These are phyloP conservation scores for Ocimum tenuiflorum DNA, from an alignment of 257 asterid genomes.

Conservation along the genomic window DNA sequence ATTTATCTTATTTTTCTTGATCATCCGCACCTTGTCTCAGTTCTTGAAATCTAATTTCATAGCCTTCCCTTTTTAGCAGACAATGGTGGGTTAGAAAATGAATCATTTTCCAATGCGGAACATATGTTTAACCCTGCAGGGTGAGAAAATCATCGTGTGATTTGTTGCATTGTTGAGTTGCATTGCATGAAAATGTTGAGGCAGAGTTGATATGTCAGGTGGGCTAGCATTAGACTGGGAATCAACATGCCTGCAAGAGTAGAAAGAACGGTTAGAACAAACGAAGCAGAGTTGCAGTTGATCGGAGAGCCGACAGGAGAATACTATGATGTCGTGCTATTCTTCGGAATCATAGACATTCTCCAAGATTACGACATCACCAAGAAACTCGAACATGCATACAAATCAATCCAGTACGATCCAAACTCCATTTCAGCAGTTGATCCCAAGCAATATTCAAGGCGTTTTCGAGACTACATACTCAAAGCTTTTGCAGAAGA, in stretches of 20 bases:
- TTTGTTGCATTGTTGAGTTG: neutral
- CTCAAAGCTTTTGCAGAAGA: constrained; percentile 85
- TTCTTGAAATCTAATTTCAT: neutral
- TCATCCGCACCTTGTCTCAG: neutral
- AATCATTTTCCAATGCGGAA: constrained; percentile 58
- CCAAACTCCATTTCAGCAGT: constrained; percentile 93
- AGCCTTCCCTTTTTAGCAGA: constrained; percentile 27
- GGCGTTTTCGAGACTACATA: constrained; percentile 84
- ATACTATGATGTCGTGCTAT: constrained; percentile 72
- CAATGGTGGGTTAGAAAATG: constrained; percentile 47
- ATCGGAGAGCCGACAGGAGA: constrained; percentile 91
- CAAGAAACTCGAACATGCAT: constrained; percentile 90
- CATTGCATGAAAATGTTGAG: neutral
- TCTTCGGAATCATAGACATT: constrained; percentile 87
- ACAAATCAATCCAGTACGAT: constrained; percentile 85
- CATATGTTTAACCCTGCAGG: constrained; percentile 74
- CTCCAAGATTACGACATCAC: constrained; percentile 95
- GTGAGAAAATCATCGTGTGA: constrained; percentile 32
- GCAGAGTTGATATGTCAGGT: constrained; percentile 29
- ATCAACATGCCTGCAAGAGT: constrained; percentile 91
- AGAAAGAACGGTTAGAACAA: constrained; percentile 63
- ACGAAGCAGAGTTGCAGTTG: constrained; percentile 51
- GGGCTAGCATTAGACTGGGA: constrained; percentile 82
- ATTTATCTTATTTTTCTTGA: neutral
- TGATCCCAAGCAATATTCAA: constrained; percentile 77